Base-by-base conservation (phyloP, 2,329 filamentous ascomycete genomes). In the Calonectria hawksworthii region DNA sequence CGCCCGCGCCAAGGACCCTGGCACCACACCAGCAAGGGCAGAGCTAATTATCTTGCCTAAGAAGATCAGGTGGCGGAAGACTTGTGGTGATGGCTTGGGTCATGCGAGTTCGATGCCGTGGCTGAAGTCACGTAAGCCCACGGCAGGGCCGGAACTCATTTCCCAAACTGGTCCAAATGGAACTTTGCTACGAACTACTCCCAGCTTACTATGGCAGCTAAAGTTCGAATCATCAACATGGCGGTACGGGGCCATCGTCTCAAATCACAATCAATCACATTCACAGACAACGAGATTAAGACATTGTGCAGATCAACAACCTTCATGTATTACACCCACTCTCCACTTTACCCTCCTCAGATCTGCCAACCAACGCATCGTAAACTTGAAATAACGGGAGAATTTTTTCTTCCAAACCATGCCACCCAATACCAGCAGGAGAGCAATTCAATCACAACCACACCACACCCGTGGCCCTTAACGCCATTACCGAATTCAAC, bases 321-420 rank as follows among this genome's bases (percentile, higher is more conserved):
- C 69, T 73, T 71, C 68, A 65, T 79, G 78, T 73, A 80, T 80
- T 80, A 80, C 51, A 80, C 36, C 36, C 32, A 61, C 73, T 61
- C 66, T 34, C 68, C 71, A 63, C 63, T 41, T 51, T 70, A 61
- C 66, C 67, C 71, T 65, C 56, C 73, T 75, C 50, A 59, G 34
- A 71, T 64, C 66, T 75, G 74, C 67, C 63, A 70, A 73, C 67
- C 67, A 41, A 11, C 23, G 50, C 21, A 52, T 34, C 44, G 54
- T 54, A 64, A 73, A 41, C 44, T 75, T 74, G 47, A 76, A 76
- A 72, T 32, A 70, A 77, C 34, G 41, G 38, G 50, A 70, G 66
- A 80, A 70, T 79, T 79, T 79, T 78, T 74, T 75, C 78, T 78
- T 81, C 78, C 78, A 66, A 38, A 50, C 78, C 75, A 74, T 74